Percentiles rank a stretch among this genome's conserved stretches.
Evolutionary conservation across 1,284 basidiomycete genomes (phyloP).

Genomic region (Cutaneotrichosporon curvatum): DNA sequence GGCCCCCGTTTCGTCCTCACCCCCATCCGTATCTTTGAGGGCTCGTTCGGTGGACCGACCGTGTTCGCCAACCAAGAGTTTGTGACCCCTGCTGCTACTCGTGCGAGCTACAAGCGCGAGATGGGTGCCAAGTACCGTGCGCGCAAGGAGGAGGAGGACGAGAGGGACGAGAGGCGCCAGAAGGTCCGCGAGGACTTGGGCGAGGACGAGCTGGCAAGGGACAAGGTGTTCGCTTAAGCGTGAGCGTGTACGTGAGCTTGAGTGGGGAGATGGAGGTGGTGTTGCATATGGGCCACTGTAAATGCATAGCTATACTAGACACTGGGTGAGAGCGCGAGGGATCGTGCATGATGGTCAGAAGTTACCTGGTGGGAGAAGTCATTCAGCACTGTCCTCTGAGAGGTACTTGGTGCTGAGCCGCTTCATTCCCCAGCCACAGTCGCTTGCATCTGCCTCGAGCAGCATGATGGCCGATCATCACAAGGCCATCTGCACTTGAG

Average conservation of each 20-base stretch:
- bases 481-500: no score
- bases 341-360: not conserved
- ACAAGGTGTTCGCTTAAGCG: slow-evolving; percentile 74
- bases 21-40: slow-evolving; percentile 97
- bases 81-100: slow-evolving; percentile 74
- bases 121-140: slow-evolving; percentile 72
- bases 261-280: no score
- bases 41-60: slow-evolving; percentile 88
- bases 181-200: slow-evolving; percentile 54
- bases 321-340: not conserved
- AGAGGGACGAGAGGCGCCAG: slow-evolving; percentile 61
- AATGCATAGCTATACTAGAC: not conserved
- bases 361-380: no score
- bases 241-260: no score
- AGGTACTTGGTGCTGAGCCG: no score
- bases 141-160: slow-evolving; percentile 70
- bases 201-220: slow-evolving; percentile 74
- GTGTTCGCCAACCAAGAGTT: slow-evolving; percentile 97
- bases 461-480: no score
- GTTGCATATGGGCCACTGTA: not conserved
- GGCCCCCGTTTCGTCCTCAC: slow-evolving; percentile 96
- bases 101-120: slow-evolving; percentile 62
- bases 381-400: no score
- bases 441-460: no score
- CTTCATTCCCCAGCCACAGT: no score